These are phyloP conservation scores for Eleusine coracana DNA, from an alignment of 176 grass and related monocot species.

Conservation along the genomic window DNA sequence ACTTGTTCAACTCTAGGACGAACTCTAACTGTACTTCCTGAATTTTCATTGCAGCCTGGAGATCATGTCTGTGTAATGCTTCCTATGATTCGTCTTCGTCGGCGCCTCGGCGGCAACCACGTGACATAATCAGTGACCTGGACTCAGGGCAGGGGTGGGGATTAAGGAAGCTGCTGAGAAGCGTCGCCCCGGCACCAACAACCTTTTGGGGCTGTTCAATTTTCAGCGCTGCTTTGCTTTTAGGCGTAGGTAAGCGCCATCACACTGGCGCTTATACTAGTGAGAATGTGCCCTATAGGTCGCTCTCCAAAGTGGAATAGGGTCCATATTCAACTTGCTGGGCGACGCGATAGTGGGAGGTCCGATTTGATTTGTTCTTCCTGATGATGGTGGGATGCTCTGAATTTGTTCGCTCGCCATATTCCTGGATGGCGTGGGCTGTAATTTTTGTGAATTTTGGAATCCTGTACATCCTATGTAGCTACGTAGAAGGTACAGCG, in stretches of 20 bases:
- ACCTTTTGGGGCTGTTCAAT: slow-evolving; percentile 16
- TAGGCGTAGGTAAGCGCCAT: slow-evolving; percentile 3
- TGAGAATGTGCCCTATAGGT: background rate
- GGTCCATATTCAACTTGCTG: slow-evolving; percentile 12
- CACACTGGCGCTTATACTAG: background rate
- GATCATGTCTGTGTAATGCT: background rate
- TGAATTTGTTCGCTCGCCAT: background rate
- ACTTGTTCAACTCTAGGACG: background rate
- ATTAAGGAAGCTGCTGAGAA: slow-evolving; percentile 26
- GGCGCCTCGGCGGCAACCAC: background rate
- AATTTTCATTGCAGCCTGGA: slow-evolving; percentile 29
- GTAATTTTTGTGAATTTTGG: slow-evolving; percentile 6
- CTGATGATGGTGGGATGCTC: background rate
- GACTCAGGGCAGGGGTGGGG: background rate
- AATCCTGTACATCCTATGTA: background rate
- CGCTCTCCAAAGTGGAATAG: background rate
- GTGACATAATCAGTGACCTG: slow-evolving; percentile 30
- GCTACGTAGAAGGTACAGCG: background rate
- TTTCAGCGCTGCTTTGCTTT: slow-evolving; percentile 22
- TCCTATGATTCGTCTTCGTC: background rate
- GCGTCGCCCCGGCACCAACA: background rate
- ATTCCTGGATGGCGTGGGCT: background rate
- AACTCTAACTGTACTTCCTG: background rate
- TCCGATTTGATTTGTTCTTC: background rate
- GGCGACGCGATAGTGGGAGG: background rate